Evolutionary conservation across 2,329 filamentous ascomycete species (phyloP), one percentile per base, ranked within the genome.

Genomic region (Fusarium coicis): DNA sequence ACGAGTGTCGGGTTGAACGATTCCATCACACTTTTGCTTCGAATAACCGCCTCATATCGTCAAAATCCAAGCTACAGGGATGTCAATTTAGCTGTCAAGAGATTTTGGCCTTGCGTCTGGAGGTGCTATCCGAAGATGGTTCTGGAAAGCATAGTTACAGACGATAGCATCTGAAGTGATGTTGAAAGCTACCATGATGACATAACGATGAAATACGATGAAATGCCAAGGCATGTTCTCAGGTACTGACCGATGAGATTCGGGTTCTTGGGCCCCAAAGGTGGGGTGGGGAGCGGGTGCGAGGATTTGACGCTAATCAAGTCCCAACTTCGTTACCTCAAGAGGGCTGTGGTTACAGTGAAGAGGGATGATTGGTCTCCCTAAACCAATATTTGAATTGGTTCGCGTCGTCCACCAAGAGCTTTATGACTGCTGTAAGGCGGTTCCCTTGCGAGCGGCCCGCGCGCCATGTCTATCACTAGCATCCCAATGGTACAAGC

Each of bases 1-100:
- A 74, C 71, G 63, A 74, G 71, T 44, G 60, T 60, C 49, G 23
- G 46, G 71, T 73, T 72, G 34, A 74, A 73, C 70, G 71, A 61
- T 58, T 60, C 56, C 55, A 34, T 74, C 37, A 36, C 62, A 58
- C 50, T 30, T 72, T 73, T 66, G 60, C 57, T 60, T 68, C 72
- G 72, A 62, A 62, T 63, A 62, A 65, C 66, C 68, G 53, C 63
- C 49, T 66, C 60, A 73, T 69, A 70, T 69, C 56, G 28, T 65
- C 60, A 67, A 59, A 50, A 59, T 52, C 60, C 37, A 59, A 62
- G 53, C 50, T 53, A 59, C 23, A 74, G 43, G 54, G 42, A 52
- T 73, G 55, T 40, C 40, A 43, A 32, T 40, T 36, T 57, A 32
- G 30, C n/a, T 37, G 40, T 18, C 9, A 37, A 42, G 43, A 23